These are phyloP conservation scores for Neonectria punicea DNA, from an alignment of 2,329 filamentous ascomycete species.

Conservation along the genomic window DNA sequence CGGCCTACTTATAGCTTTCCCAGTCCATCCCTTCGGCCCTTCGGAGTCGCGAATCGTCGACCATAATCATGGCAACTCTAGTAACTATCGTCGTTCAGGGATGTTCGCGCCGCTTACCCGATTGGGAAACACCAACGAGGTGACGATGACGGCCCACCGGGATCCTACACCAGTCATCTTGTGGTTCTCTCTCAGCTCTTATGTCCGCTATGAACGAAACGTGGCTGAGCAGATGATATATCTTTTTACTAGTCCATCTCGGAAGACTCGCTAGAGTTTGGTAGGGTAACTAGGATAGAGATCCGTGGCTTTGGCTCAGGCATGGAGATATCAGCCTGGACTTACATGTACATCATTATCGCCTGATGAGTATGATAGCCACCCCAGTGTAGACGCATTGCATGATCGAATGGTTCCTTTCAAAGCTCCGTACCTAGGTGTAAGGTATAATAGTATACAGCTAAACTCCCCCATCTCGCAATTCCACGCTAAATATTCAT, in stretches of 20 bases:
- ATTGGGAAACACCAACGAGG: constrained; percentile 26
- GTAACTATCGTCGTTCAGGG: constrained; percentile 22
- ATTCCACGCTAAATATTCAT: constrained; percentile 23
- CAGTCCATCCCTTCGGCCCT: not conserved
- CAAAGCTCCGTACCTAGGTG: constrained; percentile 8
- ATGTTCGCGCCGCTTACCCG: constrained; percentile 35
- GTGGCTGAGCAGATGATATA: no score
- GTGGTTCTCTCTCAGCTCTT: not conserved
- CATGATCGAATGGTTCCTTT: constrained; percentile 1
- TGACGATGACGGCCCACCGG: not conserved
- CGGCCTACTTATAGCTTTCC: constrained; percentile 12
- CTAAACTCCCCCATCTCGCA: constrained; percentile 18
- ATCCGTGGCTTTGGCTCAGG: no score
- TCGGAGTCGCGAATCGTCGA: constrained; percentile 20
- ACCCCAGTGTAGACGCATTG: not conserved
- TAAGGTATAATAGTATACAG: constrained; percentile 23
- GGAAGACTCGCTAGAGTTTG: no score
- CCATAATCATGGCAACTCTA: not conserved
- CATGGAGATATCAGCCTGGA: no score
- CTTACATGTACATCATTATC: no score
- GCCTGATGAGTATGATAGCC: no score
- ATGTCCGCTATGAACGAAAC: no score
- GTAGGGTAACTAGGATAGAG: no score
- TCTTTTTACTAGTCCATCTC: no score
- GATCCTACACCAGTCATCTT: not conserved